Evolutionary conservation across 1,284 basidiomycete species (phyloP).

Genomic region (Porodaedalea pini): DNA sequence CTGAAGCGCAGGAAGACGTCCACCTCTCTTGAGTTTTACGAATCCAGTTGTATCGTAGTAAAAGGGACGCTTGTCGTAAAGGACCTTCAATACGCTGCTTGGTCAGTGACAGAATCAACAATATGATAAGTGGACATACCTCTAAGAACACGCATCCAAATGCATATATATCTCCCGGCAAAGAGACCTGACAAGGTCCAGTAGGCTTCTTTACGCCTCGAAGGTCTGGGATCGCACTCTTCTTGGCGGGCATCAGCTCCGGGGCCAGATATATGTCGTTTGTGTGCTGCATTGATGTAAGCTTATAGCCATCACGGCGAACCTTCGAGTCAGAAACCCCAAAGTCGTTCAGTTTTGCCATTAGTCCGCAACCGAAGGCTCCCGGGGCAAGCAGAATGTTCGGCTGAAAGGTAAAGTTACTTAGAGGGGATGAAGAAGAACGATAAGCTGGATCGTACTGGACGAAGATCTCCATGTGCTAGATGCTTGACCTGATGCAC

Average conservation of each 20-base stretch:
- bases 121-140: background rate
- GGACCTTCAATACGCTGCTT: background rate
- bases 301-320: background rate
- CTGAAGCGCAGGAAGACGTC: background rate
- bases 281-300: background rate
- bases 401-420: background rate
- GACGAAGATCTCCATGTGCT: conserved; percentile 2
- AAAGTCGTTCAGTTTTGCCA: conserved; percentile 8
- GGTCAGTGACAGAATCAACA: background rate
- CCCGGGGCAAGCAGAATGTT: background rate
- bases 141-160: conserved; percentile 13
- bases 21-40: background rate
- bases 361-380: background rate
- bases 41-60: too few species aligned
- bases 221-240: too few species aligned
- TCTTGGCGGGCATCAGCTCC: background rate
- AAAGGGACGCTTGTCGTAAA: background rate
- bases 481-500: background rate
- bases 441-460: background rate
- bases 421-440: too few species aligned
- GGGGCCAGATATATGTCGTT: conserved; percentile 4
- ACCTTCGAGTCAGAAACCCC: background rate
- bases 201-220: too few species aligned
- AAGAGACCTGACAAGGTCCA: too few species aligned
- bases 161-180: conserved; percentile 5